phyloP scores from a whole-genome alignment of 352 stramenopile genomes.

The Phytophthora idaei region DNA sequence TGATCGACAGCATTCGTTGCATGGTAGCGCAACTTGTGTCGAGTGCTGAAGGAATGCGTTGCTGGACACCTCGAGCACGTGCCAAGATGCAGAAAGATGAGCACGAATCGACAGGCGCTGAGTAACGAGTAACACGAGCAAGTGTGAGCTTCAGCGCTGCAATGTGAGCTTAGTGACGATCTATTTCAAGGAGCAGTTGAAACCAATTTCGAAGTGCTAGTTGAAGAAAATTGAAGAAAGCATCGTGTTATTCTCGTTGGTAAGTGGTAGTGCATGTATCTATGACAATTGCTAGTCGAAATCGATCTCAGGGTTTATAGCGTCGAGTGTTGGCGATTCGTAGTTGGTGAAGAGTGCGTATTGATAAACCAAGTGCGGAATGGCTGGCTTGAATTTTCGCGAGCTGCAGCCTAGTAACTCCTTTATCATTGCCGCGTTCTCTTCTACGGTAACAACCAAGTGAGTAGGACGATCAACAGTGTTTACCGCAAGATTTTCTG shows the following conservation, averaged over 20 bases:
- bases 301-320: slow-evolving; percentile 79
- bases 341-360: slow-evolving; percentile 95
- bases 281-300: slow-evolving; percentile 33
- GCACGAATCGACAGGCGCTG: slow-evolving; percentile 6
- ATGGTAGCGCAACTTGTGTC: slow-evolving; percentile 9
- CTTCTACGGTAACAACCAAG: slow-evolving; percentile 45
- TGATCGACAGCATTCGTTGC: slow-evolving; percentile 37
- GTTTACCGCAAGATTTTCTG: neutral
- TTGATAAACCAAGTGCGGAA: slow-evolving; percentile 96
- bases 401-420: slow-evolving; percentile 78
- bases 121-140: neutral
- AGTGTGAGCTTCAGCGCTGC: neutral
- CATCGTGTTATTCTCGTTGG: neutral
- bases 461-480: slow-evolving; percentile 6
- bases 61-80: slow-evolving; percentile 12
- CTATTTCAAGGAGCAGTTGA: slow-evolving; percentile 27
- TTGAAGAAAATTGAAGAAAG: neutral
- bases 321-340: slow-evolving; percentile 56
- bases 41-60: slow-evolving; percentile 2
- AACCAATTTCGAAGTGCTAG: slow-evolving; percentile 11
- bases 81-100: slow-evolving; percentile 2
- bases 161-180: neutral
- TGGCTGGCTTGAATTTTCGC: slow-evolving; percentile 86
- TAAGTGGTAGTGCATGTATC: neutral
- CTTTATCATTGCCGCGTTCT: slow-evolving; percentile 89